Percentiles rank a stretch among this genome's conserved stretches.
These are phyloP conservation scores for Aspergillus arachidicola DNA, from an alignment of 2,329 filamentous ascomycete genomes.

Conservation along the genomic window DNA sequence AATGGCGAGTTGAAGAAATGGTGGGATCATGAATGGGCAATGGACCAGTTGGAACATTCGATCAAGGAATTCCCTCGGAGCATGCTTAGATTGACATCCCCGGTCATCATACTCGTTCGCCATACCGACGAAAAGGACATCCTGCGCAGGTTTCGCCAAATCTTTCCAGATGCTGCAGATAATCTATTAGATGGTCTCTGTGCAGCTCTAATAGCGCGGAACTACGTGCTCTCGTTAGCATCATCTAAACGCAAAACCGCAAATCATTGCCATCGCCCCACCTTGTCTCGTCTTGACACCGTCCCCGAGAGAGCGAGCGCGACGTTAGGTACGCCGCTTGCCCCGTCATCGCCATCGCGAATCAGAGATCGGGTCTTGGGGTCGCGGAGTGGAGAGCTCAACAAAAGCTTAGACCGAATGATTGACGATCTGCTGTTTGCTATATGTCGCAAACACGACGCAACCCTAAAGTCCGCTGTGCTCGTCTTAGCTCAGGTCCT, in stretches of 20 bases:
- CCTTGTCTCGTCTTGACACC: slow-evolving; percentile 30
- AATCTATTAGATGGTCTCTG: slow-evolving; percentile 40
- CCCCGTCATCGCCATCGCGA: slow-evolving; percentile 26
- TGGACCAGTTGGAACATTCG: slow-evolving; percentile 42
- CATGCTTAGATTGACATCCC: slow-evolving; percentile 41
- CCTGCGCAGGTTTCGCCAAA: slow-evolving; percentile 37
- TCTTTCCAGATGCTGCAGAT: slow-evolving; percentile 38
- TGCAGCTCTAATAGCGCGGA: slow-evolving; percentile 40
- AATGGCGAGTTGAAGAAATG: slow-evolving; percentile 34
- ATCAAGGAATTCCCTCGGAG: slow-evolving; percentile 39
- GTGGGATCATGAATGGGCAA: slow-evolving; percentile 44
- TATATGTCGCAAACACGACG: slow-evolving; percentile 38
- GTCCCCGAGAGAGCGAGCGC: slow-evolving; percentile 37
- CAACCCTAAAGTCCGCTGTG: slow-evolving; percentile 40
- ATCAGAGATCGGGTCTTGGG: slow-evolving; percentile 34
- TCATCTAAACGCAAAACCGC: slow-evolving; percentile 26
- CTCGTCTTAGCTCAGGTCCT: slow-evolving; percentile 42
- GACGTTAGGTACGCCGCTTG: slow-evolving; percentile 36
- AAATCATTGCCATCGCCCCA: slow-evolving; percentile 20
- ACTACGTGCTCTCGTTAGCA: slow-evolving; percentile 39
- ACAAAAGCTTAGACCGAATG: slow-evolving; percentile 35
- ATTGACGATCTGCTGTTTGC: slow-evolving; percentile 41
- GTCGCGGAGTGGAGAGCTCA: slow-evolving; percentile 34
- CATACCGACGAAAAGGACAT: slow-evolving; percentile 40
- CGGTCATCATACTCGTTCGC: slow-evolving; percentile 42